phyloP scores from a whole-genome alignment of 768 basidiomycete genomes.

The Mycena olivaceomarginata region DNA sequence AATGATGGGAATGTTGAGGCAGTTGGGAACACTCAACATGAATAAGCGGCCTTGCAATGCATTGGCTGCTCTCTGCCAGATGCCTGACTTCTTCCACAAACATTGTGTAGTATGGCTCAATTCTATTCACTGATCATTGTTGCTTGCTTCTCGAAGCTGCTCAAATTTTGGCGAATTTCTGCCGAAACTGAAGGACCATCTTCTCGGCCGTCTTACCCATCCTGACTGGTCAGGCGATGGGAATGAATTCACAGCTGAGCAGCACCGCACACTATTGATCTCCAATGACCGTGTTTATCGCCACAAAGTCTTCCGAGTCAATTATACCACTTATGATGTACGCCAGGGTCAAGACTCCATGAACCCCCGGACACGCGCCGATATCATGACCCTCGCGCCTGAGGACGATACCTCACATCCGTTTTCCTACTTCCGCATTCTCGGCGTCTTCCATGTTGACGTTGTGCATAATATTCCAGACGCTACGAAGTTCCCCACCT shows the following conservation, averaged over 20 bases:
- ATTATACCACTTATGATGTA: slow-evolving; percentile 53
- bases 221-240: slow-evolving; percentile 34
- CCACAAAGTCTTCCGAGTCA: too few relatives aligned
- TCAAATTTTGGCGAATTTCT: slow-evolving; percentile 35
- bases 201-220: slow-evolving; percentile 24
- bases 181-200: slow-evolving; percentile 42
- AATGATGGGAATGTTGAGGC: too few relatives aligned
- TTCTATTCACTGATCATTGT: too few relatives aligned
- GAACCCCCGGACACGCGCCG: slow-evolving; percentile 49
- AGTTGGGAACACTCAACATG: too few relatives aligned
- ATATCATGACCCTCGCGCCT: slow-evolving; percentile 16
- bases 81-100: too few relatives aligned
- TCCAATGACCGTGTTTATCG: slow-evolving; percentile 46
- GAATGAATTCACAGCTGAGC: slow-evolving; percentile 8
- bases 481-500: too few relatives aligned
- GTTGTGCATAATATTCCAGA: slow-evolving; percentile 26
- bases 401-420: slow-evolving; percentile 44
- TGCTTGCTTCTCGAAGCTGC: too few relatives aligned
- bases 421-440: slow-evolving; percentile 47
- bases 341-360: slow-evolving; percentile 54
- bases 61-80: too few relatives aligned
- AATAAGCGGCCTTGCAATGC: too few relatives aligned
- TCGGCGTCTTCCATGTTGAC: slow-evolving; percentile 48
- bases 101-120: too few relatives aligned
- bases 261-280: background rate